Base-by-base conservation (phyloP, 2,329 filamentous ascomycete genomes). In the Sporothrix humicola region DNA sequence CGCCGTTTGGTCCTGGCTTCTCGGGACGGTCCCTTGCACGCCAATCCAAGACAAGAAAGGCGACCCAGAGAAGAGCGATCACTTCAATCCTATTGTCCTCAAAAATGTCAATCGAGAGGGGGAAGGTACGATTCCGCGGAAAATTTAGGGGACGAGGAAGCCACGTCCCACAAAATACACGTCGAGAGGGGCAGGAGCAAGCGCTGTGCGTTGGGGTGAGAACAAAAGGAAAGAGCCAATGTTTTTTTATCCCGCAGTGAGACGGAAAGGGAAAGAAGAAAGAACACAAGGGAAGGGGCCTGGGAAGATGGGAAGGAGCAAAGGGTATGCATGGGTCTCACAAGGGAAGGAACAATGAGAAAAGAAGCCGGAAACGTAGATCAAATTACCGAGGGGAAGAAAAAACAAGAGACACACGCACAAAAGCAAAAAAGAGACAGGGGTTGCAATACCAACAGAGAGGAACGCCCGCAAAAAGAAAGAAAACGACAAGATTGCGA, bases 11-110 rank as follows among this genome's bases (percentile, higher is more conserved):
- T 52, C 44, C 37, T 50, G 44, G 58, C 3, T 44, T 56, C 26
- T 65, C 70, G 70, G 58, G 70, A 71, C 56, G 69, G 69, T 50
- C 69, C 69, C 69, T 71, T 50, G 65, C 65, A 23, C 69, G 69
- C 44, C 69, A 72, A 65, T 44, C 46, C 69, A 54, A 54, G 69
- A 72, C 58, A 65, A 72, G 69, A n/a, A 72, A 65, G 59, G 66
- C 44, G 23, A 66, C 58, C 71, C 48, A 54, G 37, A 46, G 50
- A 31, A 15, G 4, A 17, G 26, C n/a, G 13, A 8, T 65, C 26
- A 1, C 71, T 9, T 23, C 9, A 63, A 65, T 52, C n/a, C 44
- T 4, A 46, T 5, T 7, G 44, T 26, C 23, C 23, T 26, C 23
- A 26, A 48, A 37, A 61, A 10, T 23, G 20, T 56, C 4, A 23